Conservation (phyloP, 2,329 filamentous ascomycete species). For the Acarospora socialis region DNA sequence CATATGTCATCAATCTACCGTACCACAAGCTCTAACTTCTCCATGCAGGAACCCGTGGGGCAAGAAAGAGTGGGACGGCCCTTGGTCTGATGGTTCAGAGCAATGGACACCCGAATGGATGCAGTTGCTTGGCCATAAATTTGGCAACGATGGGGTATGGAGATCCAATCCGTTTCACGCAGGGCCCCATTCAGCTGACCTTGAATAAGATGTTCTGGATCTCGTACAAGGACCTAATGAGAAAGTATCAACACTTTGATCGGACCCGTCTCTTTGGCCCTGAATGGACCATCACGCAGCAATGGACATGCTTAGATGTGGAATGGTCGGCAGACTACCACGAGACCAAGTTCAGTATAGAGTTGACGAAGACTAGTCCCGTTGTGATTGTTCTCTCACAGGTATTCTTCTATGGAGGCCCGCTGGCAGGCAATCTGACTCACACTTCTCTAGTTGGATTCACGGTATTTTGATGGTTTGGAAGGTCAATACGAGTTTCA, state of each 20-base stretch:
- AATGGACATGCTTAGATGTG: slow-evolving; percentile 46
- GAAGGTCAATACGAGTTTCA: slow-evolving; percentile 43
- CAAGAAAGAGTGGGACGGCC: slow-evolving; percentile 63
- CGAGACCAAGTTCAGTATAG: slow-evolving; percentile 44
- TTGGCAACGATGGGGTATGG: slow-evolving; percentile 58
- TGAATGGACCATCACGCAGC: slow-evolving; percentile 46
- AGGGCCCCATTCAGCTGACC: slow-evolving; percentile 33
- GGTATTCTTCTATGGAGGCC: slow-evolving; percentile 14
- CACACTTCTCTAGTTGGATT: slow-evolving; percentile 31
- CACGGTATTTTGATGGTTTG: slow-evolving; percentile 45
- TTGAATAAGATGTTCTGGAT: slow-evolving; percentile 40
- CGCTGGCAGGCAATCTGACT: background rate
- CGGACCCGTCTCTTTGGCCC: slow-evolving; percentile 45
- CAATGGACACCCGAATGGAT: slow-evolving; percentile 76
- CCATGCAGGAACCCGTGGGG: slow-evolving; percentile 70
- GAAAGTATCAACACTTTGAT: slow-evolving; percentile 45
- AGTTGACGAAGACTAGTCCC: slow-evolving; percentile 36
- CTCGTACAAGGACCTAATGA: slow-evolving; percentile 42
- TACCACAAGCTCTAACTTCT: too few species aligned
- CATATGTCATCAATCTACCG: slow-evolving; percentile 13
- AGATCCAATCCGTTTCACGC: slow-evolving; percentile 2
- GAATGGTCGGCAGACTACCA: slow-evolving; percentile 48
- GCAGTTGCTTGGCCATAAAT: slow-evolving; percentile 54
- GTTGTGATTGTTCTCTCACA: slow-evolving; percentile 46
- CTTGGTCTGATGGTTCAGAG: slow-evolving; percentile 70